Evolutionary conservation across 331 rosid genomes (phyloP).

Genomic region (Arachis monticola): DNA sequence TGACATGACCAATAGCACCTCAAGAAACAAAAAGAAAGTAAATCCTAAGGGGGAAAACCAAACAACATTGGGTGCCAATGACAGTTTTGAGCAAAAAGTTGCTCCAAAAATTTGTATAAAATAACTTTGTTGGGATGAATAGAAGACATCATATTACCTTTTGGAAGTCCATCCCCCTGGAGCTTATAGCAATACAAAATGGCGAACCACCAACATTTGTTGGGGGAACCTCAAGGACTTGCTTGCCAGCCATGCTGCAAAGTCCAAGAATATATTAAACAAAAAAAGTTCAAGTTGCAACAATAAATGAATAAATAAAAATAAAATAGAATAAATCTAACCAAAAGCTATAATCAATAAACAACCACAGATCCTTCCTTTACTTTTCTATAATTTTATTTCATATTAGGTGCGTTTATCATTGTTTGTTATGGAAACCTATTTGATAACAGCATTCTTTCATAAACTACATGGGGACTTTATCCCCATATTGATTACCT

Average conservation of each 20-base stretch:
- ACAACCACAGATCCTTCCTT: neutral
- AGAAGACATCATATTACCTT: slow-evolving; percentile 50
- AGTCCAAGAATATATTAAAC: slow-evolving; percentile 37
- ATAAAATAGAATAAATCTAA: neutral
- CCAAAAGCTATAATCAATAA: slow-evolving; percentile 5
- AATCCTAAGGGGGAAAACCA: too few relatives aligned
- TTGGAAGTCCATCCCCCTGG: slow-evolving; percentile 83
- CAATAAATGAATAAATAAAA: neutral
- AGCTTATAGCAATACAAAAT: slow-evolving; percentile 79
- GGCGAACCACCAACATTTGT: slow-evolving; percentile 76
- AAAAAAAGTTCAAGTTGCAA: slow-evolving; percentile 3
- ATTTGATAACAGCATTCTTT: neutral
- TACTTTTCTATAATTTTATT: neutral
- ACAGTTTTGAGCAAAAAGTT: too few relatives aligned
- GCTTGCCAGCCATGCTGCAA: slow-evolving; percentile 93
- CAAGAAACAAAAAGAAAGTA: too few relatives aligned
- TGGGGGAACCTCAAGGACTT: slow-evolving; percentile 84
- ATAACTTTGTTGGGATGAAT: too few relatives aligned
- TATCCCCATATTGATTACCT: neutral
- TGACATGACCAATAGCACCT: too few relatives aligned
- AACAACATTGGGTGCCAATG: too few relatives aligned
- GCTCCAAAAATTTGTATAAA: too few relatives aligned
- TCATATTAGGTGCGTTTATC: neutral
- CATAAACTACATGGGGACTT: too few relatives aligned
- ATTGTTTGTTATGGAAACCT: neutral